Evolutionary conservation across 306 rosid species (phyloP), one percentile per base, ranked within the genome.

Genomic region (Gastrolobium villosum): DNA sequence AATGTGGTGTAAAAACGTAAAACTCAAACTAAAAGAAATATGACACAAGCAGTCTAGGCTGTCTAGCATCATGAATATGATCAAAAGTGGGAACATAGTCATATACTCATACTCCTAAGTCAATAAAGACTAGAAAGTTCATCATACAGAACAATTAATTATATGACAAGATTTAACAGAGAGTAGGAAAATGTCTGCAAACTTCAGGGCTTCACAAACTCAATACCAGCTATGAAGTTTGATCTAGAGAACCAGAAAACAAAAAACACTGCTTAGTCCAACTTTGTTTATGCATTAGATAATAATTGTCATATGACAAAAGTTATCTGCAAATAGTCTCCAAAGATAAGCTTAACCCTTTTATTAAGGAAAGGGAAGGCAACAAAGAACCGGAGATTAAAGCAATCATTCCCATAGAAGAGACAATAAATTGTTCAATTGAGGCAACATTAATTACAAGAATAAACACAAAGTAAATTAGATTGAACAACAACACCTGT

Each of bases 401-500:
- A 54, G 20, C 40, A 81, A 34, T 40, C 39, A 50, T 41, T 31
- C 7, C 28, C 57, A 43, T 7, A 40, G 74, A 44, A 65, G 40
- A 82, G 75, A 53, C 6, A 69, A 62, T n/a, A 53, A 36, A 40
- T 1, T 7, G 60, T 50, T 35, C 26, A 39, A 64, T 70, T 50
- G 53, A 65, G 44, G 10, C 65, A 60, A 8, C 41, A 48, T 28
- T 37, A 46, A 48, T 28, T 37, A 46, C 72, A 67, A 55, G 41
- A 53, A 77, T 30, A 74, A 56, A 26, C 31, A 52, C 15, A 75
- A 28, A 9, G 32, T 50, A 79, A 78, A 79, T 71, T 49, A 20
- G 54, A 48, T 5, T 52, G 79, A 56, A 82, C 59, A 53, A 68
- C 35, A 74, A 55, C 80, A 95, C 99, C 98, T 96, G 98, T 76